Base-by-base conservation (phyloP, 176 grass and related monocot species). In the Oryza australiensis region DNA sequence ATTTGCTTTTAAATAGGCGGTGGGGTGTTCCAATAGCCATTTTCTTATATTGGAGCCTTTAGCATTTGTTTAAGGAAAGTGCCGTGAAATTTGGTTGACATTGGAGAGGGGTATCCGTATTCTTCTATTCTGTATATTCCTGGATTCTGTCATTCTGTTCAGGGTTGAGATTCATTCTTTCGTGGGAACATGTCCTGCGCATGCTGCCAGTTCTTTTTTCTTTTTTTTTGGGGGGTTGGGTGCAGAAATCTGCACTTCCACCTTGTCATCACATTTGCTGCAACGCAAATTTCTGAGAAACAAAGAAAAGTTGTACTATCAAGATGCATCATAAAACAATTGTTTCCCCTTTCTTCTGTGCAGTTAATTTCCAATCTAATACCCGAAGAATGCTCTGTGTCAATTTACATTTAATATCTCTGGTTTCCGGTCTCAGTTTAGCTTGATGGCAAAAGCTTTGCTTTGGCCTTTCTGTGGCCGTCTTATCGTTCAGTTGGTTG, bases 61-160 rank as follows among this genome's bases (percentile, higher is more conserved):
- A 5, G 34, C 24, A n/a, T 88, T 83, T 1, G 32, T 66, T 83
- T 83, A 41, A 64, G 24, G 23, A 42, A 67, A 67, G 27, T 79
- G 26, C 66, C 2, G 33, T 55, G 80, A 9, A 26, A 43, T 43
- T 73, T 72, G 43, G 27, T 67, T 26, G 43, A 1, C 68, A 37
- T 8, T 67, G 59, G 43, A 51, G 40, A 59, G 71, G 23, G 83
- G 72, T 64, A 77, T 68, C 60, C 72, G 49, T 84, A 59, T 70
- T 43, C 38, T 84, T 69, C 16, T 51, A 15, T 41, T 69, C 42
- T 86, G 81, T 88, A 88, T 38, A 88, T 84, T 80, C 68, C 26
- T 42, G 34, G 24, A 51, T 18, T 37, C 35, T 51, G 48, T 51
- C 48, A 80, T 55, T 32, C 30, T 64, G 26, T 34, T 43, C 26